These are phyloP conservation scores for Cylindrodendrum hubeiense DNA, from an alignment of 2,329 filamentous ascomycete species.

Conservation along the genomic window DNA sequence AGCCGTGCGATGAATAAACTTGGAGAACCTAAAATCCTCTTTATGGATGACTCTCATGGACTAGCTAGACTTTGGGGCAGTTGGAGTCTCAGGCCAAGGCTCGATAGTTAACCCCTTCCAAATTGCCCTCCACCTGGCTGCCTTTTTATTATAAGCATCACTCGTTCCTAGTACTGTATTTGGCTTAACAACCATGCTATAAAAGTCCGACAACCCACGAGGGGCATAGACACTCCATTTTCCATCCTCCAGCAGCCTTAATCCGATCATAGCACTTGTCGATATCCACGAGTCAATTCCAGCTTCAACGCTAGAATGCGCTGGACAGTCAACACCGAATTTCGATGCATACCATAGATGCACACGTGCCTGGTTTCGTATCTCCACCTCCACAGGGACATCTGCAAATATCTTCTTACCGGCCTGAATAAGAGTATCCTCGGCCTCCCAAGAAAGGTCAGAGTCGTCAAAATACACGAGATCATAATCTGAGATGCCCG, in stretches of 20 bases:
- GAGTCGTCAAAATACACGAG: slow-evolving; percentile 50
- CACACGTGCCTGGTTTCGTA: slow-evolving; percentile 54
- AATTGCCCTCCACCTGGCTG: slow-evolving; percentile 45
- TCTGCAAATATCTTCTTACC: slow-evolving; percentile 47
- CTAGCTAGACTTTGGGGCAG: too few relatives aligned
- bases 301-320: slow-evolving; percentile 46
- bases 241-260: slow-evolving; percentile 39
- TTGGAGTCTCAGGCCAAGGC: slow-evolving; percentile 1
- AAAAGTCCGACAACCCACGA: slow-evolving; percentile 51
- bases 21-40: too few relatives aligned
- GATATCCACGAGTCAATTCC: slow-evolving; percentile 52
- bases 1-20: too few relatives aligned
- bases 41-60: too few relatives aligned
- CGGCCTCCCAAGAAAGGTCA: slow-evolving; percentile 52
- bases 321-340: slow-evolving; percentile 47
- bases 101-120: slow-evolving; percentile 43
- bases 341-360: slow-evolving; percentile 53
- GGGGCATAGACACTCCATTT: slow-evolving; percentile 52
- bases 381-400: slow-evolving; percentile 49
- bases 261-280: slow-evolving; percentile 50
- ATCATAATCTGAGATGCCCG: slow-evolving; percentile 53
- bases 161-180: slow-evolving; percentile 45
- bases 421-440: slow-evolving; percentile 49
- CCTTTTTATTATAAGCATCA: slow-evolving; percentile 48
- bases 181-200: slow-evolving; percentile 49